Conservation (phyloP, 2,329 filamentous ascomycete species). For the Diaporthe humulicola region DNA sequence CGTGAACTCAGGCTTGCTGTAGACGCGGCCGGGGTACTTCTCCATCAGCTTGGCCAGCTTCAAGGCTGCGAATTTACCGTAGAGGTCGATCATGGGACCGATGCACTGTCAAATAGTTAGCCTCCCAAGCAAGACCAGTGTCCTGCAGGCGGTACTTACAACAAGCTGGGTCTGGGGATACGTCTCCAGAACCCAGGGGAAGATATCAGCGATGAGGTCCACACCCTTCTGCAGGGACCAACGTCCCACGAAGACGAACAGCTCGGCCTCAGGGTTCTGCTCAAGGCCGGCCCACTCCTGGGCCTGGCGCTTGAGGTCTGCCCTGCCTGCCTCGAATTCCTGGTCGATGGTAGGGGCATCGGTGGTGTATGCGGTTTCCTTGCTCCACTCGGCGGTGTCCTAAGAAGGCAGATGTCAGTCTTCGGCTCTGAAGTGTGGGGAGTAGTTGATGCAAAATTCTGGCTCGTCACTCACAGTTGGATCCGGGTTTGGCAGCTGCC, state of each 20-base stretch:
- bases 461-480: slow-evolving; percentile 55
- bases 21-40: slow-evolving; percentile 74
- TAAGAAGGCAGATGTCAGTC: neutral
- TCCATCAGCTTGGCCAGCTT: slow-evolving; percentile 75
- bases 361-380: slow-evolving; percentile 53
- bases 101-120: slow-evolving; percentile 55
- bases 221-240: slow-evolving; percentile 78
- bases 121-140: too few species aligned
- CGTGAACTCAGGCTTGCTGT: slow-evolving; percentile 77
- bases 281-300: slow-evolving; percentile 77
- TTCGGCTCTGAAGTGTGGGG: neutral
- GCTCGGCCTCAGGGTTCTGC: slow-evolving; percentile 71
- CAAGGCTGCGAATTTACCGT: slow-evolving; percentile 75
- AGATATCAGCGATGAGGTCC: slow-evolving; percentile 76
- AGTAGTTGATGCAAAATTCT: neutral
- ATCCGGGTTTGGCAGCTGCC: slow-evolving; percentile 75
- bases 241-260: slow-evolving; percentile 77
- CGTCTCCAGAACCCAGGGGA: slow-evolving; percentile 71
- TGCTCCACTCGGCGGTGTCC: slow-evolving; percentile 72
- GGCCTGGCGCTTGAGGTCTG: slow-evolving; percentile 69
- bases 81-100: slow-evolving; percentile 75
- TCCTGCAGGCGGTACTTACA: slow-evolving; percentile 8
- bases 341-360: slow-evolving; percentile 65
- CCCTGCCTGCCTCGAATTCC: slow-evolving; percentile 66
- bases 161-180: slow-evolving; percentile 71